Conservation (phyloP, 257 asterid species). For the Ilex asprella region DNA sequence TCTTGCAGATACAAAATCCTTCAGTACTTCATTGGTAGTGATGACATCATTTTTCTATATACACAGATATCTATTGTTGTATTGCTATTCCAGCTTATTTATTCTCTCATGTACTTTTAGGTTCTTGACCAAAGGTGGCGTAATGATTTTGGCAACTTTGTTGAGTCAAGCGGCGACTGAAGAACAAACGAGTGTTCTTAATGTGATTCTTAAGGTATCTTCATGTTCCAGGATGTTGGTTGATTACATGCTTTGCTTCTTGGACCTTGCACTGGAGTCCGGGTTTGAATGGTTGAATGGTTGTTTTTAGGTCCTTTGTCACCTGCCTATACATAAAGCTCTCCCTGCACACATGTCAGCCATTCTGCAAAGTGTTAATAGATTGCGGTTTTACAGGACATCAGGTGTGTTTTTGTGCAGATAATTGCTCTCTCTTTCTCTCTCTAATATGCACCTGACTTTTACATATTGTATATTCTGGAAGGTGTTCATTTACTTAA, state of each 20-base stretch:
- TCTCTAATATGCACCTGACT: not conserved
- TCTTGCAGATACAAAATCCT: constrained; percentile 61
- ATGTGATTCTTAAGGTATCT: constrained; percentile 63
- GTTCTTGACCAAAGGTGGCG: constrained; percentile 82
- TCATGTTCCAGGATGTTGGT: not conserved
- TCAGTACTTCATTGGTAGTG: constrained; percentile 67
- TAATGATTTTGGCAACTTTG: constrained; percentile 93
- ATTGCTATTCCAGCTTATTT: constrained; percentile 7
- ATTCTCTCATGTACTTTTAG: constrained; percentile 35
- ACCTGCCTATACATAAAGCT: constrained; percentile 84
- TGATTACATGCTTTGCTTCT: not conserved
- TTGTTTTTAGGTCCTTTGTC: constrained; percentile 64
- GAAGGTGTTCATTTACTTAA: too few relatives aligned
- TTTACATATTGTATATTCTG: too few relatives aligned
- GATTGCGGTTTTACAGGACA: constrained; percentile 75
- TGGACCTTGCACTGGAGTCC: not conserved
- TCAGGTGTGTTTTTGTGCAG: constrained; percentile 68
- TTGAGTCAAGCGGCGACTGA: constrained; percentile 82
- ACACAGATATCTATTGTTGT: constrained; percentile 9
- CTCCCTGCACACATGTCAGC: constrained; percentile 91
- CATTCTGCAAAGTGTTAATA: constrained; percentile 82
- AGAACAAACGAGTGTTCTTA: constrained; percentile 83
- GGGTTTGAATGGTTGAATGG: constrained; percentile 16
- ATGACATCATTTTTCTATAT: constrained; percentile 6
- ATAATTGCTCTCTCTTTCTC: constrained; percentile 4